A percentile compares a stretch with the other conserved stretches of the same genome.
Conservation (phyloP, 805 yeast genomes). For the Cyberlindnera mississippiensis region DNA sequence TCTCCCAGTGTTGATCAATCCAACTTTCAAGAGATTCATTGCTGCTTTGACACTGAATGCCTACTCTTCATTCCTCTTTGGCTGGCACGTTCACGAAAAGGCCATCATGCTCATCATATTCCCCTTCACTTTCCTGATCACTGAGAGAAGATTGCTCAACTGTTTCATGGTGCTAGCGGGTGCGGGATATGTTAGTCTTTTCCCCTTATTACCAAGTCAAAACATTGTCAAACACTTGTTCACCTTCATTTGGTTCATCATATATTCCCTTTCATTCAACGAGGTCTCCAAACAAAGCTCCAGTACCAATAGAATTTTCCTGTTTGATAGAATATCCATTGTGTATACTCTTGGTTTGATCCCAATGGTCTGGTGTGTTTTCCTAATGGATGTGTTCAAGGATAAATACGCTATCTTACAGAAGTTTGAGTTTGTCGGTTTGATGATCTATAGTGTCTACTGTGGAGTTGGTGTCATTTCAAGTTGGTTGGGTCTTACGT, state of each 20-base stretch:
- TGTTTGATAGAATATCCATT: constrained; percentile 66
- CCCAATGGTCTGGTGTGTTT: constrained; percentile 52
- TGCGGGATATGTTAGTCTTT: constrained; percentile 82
- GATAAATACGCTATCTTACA: constrained; percentile 48
- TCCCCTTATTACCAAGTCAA: constrained; percentile 83
- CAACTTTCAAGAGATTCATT: constrained; percentile 72
- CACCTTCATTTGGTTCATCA: constrained; percentile 81
- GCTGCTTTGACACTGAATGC: constrained; percentile 89
- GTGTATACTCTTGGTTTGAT: constrained; percentile 64
- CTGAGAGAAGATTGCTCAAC: constrained; percentile 66
- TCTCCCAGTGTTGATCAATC: constrained; percentile 64
- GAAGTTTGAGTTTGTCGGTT: constrained; percentile 65
- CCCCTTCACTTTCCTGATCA: constrained; percentile 75
- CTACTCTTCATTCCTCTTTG: constrained; percentile 85
- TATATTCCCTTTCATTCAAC: constrained; percentile 67
- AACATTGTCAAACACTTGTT: constrained; percentile 71
- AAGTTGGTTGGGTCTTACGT: constrained; percentile 84
- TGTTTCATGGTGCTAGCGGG: constrained; percentile 69
- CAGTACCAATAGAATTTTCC: constrained; percentile 46
- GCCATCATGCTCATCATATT: constrained; percentile 86
- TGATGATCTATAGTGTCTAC: constrained; percentile 82
- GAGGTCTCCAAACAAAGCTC: constrained; percentile 50
- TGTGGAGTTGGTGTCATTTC: constrained; percentile 81
- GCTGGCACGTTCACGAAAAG: constrained; percentile 99
- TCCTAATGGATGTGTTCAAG: constrained; percentile 52